A percentile compares a stretch with the other conserved stretches of the same genome.
Evolutionary conservation across 148 eudicot species (phyloP).

Genomic region (Vaccinium myrtillus): DNA sequence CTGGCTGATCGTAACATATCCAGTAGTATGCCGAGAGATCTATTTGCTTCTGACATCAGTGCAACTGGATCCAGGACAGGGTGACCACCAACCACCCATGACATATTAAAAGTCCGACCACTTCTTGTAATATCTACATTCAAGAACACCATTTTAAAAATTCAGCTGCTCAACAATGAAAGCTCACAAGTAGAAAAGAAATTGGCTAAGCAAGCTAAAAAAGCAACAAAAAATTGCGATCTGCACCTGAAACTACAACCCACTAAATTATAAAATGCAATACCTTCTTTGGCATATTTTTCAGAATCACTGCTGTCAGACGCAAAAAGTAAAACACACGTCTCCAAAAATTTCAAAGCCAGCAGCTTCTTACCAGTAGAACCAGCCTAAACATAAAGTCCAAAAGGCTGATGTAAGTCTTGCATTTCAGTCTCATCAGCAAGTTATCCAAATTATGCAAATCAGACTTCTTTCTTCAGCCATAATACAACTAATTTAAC

Average conservation of each 20-base stretch:
- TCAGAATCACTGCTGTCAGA: conserved; percentile 50
- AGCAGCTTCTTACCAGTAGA: conserved; percentile 63
- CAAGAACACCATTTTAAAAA: conserved; percentile 12
- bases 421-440: conserved; percentile 8
- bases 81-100: conserved; percentile 67
- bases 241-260: background rate
- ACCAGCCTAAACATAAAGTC: conserved; percentile 43
- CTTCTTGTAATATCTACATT: conserved; percentile 32
- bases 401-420: conserved; percentile 14
- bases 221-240: conserved; percentile 11
- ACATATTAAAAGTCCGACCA: conserved; percentile 52
- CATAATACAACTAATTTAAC: background rate
- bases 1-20: conserved; percentile 59
- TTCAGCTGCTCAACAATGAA: conserved; percentile 9
- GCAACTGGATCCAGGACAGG: conserved; percentile 63
- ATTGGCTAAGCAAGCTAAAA: conserved; percentile 12
- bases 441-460: background rate
- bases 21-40: conserved; percentile 41
- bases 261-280: conserved; percentile 9
- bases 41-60: conserved; percentile 67
- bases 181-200: background rate
- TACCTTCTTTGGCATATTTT: conserved; percentile 56
- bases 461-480: conserved; percentile 11
- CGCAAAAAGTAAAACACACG: conserved; percentile 58
- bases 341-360: conserved; percentile 87